Percentiles rank a stretch among this genome's conserved stretches.
Conservation (phyloP, 192 early-diverging fungal genomes). For the Kickxella alabastrina region DNA sequence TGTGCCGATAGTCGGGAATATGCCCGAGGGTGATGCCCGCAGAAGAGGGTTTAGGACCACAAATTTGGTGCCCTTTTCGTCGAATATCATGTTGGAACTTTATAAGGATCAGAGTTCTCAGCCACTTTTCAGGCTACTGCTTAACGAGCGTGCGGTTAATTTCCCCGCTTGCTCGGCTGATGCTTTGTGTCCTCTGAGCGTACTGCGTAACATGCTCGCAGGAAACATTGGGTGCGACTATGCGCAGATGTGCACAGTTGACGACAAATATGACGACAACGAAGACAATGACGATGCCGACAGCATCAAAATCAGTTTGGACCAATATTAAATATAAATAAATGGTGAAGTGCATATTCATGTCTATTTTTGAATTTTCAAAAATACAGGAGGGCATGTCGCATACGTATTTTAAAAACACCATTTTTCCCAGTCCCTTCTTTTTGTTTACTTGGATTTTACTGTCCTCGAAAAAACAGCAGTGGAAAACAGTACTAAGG, state of each 20-base stretch:
- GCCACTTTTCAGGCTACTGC: slow-evolving; percentile 20
- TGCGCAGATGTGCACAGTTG: slow-evolving; percentile 11
- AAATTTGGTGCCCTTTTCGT: slow-evolving; percentile 24
- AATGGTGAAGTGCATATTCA: too few species aligned
- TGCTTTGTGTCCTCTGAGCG: slow-evolving; percentile 16
- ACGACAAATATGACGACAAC: too few species aligned
- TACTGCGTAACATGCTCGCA: slow-evolving; percentile 20
- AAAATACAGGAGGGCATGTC: too few species aligned
- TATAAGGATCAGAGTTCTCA: slow-evolving; percentile 16
- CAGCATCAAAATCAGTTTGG: too few species aligned
- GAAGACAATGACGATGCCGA: background rate
- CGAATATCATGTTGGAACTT: slow-evolving; percentile 33
- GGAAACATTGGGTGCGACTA: slow-evolving; percentile 29
- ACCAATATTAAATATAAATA: too few species aligned
- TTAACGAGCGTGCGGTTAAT: slow-evolving; percentile 25
- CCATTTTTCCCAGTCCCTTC: too few species aligned
- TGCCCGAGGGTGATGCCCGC: slow-evolving; percentile 5
- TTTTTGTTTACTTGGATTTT: too few species aligned
- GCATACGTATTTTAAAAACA: too few species aligned
- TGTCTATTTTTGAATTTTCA: too few species aligned
- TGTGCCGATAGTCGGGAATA: slow-evolving; percentile 24
- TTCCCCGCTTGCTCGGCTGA: slow-evolving; percentile 15
- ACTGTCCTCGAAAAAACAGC: too few species aligned
- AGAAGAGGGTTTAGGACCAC: slow-evolving; percentile 28
- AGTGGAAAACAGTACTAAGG: too few species aligned